Conservation (phyloP, 768 basidiomycete species). For the Mycena galericulata region DNA sequence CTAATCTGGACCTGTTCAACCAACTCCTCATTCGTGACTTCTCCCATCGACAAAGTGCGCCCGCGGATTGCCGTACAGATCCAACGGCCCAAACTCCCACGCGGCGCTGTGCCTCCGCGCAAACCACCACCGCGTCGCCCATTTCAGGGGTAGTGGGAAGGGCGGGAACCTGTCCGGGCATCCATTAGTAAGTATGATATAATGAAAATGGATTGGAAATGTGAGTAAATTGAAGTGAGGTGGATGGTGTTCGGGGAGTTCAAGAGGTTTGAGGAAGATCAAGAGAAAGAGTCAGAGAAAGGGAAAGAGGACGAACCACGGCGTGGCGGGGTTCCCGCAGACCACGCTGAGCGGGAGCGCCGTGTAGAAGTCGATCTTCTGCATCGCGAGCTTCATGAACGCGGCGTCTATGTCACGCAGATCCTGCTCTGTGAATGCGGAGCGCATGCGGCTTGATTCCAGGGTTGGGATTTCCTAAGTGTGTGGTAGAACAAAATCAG, state of each 20-base stretch:
- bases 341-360: constrained; percentile 23
- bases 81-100: constrained; percentile 24
- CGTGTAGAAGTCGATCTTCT: constrained; percentile 16
- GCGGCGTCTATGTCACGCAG: constrained; percentile 21
- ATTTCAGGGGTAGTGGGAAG: constrained; percentile 17
- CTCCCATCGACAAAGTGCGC: too few species aligned
- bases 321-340: constrained; percentile 24
- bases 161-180: constrained; percentile 21
- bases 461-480: constrained; percentile 29
- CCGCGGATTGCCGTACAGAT: constrained; percentile 16
- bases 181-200: too few species aligned
- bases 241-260: too few species aligned
- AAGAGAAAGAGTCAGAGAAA: too few species aligned
- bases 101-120: constrained; percentile 13
- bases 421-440: constrained; percentile 25
- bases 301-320: background rate
- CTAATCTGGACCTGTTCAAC: too few species aligned
- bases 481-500: too few species aligned
- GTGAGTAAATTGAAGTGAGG: background rate
- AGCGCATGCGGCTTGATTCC: constrained; percentile 21
- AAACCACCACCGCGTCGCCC: constrained; percentile 23
- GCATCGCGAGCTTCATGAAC: constrained; percentile 20
- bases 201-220: too few species aligned
- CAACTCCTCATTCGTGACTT: too few species aligned
- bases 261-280: too few species aligned